Evolutionary conservation across 495 filamentous ascomycete genomes (phyloP).

Genomic region (Annulohypoxylon nitens): DNA sequence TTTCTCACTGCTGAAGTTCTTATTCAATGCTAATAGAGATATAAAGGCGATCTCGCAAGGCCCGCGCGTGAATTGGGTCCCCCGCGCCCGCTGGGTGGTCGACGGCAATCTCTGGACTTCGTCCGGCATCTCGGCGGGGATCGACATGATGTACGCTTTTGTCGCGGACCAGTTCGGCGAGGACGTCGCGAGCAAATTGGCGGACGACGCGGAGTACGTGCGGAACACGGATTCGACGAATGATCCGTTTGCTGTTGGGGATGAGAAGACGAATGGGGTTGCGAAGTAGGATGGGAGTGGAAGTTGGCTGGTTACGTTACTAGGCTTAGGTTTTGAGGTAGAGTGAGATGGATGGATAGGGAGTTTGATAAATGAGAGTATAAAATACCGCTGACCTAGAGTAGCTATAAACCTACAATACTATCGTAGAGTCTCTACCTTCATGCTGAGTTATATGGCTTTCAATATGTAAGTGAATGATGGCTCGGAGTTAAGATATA

Average conservation of each 20-base stretch:
- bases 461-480: no score
- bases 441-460: no score
- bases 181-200: slow-evolving; percentile 44
- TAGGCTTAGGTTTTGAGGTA: not conserved
- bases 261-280: slow-evolving; percentile 9
- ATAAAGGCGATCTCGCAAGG: slow-evolving; percentile 54
- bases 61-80: slow-evolving; percentile 68
- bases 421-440: no score
- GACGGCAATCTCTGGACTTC: slow-evolving; percentile 78
- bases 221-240: slow-evolving; percentile 49
- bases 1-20: no score
- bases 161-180: slow-evolving; percentile 61
- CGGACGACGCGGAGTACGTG: slow-evolving; percentile 53
- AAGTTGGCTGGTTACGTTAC: not conserved
- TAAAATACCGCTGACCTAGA: not conserved
- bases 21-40: slow-evolving; percentile 2
- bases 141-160: slow-evolving; percentile 72
- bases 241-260: slow-evolving; percentile 54
- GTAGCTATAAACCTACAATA: no score
- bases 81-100: slow-evolving; percentile 71
- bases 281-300: slow-evolving; percentile 10
- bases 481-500: no score
- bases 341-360: not conserved
- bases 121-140: slow-evolving; percentile 71
- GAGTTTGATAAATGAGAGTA: not conserved